Evolutionary conservation across 768 basidiomycete genomes (phyloP).

Genomic region (Russula sp.): DNA sequence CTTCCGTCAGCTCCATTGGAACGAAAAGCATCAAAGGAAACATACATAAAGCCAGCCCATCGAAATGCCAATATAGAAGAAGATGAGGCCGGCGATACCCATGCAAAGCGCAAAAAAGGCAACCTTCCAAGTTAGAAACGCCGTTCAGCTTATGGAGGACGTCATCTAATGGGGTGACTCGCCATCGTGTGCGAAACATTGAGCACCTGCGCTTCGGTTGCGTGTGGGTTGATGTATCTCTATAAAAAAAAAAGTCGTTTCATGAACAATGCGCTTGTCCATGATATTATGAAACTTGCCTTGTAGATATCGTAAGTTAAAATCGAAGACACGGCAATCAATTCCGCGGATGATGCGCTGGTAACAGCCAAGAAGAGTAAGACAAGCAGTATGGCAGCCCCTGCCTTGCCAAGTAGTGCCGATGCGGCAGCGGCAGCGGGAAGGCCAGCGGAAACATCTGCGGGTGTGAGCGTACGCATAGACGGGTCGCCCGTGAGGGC

Average conservation of each 20-base stretch:
- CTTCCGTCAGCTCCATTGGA: neutral
- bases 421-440: conserved; percentile 80
- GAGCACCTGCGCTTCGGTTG: conserved; percentile 69
- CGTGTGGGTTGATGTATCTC: conserved; percentile 76
- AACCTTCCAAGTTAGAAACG: conserved; percentile 38
- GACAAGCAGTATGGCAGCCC: conserved; percentile 72
- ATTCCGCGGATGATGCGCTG: conserved; percentile 79
- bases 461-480: conserved; percentile 46
- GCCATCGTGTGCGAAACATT: conserved; percentile 64
- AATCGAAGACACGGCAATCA: conserved; percentile 83
- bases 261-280: neutral
- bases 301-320: conserved; percentile 85
- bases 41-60: conserved; percentile 91
- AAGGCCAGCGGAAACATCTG: conserved; percentile 83
- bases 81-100: conserved; percentile 78
- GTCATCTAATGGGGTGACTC: conserved; percentile 16
- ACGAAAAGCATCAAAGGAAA: conserved; percentile 13
- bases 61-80: conserved; percentile 85
- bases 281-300: conserved; percentile 31
- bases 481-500: conserved; percentile 61
- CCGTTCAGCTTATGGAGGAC: neutral
- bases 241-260: conserved; percentile 24
- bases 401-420: conserved; percentile 71
- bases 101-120: conserved; percentile 67
- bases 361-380: conserved; percentile 86